A percentile compares a stretch with the other conserved stretches of the same genome.
These are phyloP conservation scores for Penicillium silybi DNA, from an alignment of 495 filamentous ascomycete species.

Conservation along the genomic window DNA sequence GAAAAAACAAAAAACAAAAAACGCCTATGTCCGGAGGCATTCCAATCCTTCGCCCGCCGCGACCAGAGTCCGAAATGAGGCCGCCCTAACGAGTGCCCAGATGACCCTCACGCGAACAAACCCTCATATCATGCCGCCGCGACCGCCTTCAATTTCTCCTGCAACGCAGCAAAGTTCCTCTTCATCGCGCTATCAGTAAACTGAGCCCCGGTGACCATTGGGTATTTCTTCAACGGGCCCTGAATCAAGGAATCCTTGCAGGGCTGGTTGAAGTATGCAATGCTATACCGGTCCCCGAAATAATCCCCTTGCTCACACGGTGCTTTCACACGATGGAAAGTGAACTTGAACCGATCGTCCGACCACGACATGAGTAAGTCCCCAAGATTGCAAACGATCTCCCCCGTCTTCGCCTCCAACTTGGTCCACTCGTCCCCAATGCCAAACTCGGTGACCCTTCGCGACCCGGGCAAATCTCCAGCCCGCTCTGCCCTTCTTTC, in stretches of 20 bases:
- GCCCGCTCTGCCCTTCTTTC: constrained; percentile 54
- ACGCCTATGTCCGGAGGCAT: not conserved
- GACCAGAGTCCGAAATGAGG: not conserved
- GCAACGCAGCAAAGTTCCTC: constrained; percentile 49
- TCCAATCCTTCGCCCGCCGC: not conserved
- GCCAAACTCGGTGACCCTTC: constrained; percentile 58
- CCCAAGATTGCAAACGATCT: constrained; percentile 66
- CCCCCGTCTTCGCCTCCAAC: constrained; percentile 51
- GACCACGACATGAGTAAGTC: constrained; percentile 68
- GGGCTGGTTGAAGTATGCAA: constrained; percentile 66
- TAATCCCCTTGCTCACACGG: constrained; percentile 50
- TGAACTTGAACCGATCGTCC: constrained; percentile 65
- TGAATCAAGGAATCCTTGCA: constrained; percentile 56
- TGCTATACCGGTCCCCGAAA: constrained; percentile 57
- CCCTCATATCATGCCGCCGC: constrained; percentile 8
- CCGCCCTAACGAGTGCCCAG: constrained; percentile 8
- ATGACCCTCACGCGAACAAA: constrained; percentile 13
- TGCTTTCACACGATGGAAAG: constrained; percentile 59
- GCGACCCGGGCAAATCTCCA: constrained; percentile 64
- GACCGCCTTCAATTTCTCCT: constrained; percentile 29
- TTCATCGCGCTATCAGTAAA: constrained; percentile 57
- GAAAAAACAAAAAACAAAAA: not conserved
- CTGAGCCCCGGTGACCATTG: constrained; percentile 52
- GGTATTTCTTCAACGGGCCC: constrained; percentile 59
- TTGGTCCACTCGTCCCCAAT: constrained; percentile 60